A percentile compares a stretch with the other conserved stretches of the same genome.
These are phyloP conservation scores for Berberis vulgaris DNA, from an alignment of 164 flowering plant genomes.

Conservation along the genomic window DNA sequence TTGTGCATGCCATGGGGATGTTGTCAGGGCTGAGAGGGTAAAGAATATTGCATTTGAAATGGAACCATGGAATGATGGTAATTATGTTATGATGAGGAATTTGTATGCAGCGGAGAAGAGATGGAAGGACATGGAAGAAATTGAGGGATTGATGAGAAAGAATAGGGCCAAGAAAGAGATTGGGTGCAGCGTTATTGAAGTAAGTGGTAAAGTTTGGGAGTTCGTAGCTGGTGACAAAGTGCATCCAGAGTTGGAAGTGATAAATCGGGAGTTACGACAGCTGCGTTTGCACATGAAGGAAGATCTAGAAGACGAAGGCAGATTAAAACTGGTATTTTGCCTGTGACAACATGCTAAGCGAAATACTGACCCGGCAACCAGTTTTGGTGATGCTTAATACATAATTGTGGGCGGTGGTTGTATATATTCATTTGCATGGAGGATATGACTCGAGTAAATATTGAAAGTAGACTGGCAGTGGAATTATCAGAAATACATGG, in stretches of 20 bases:
- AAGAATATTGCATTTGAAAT: conserved; percentile 26
- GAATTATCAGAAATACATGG: too few relatives aligned
- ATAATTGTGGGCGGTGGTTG: too few relatives aligned
- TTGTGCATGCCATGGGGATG: conserved; percentile 41
- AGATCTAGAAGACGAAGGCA: neutral
- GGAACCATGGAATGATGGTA: conserved; percentile 51
- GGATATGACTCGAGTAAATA: too few relatives aligned
- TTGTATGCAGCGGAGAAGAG: conserved; percentile 56
- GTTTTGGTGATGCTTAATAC: too few relatives aligned
- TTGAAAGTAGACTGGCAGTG: too few relatives aligned
- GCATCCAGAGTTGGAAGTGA: conserved; percentile 32
- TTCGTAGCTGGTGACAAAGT: conserved; percentile 52
- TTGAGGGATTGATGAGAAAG: conserved; percentile 45
- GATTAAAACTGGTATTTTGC: neutral
- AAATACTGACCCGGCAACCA: too few relatives aligned
- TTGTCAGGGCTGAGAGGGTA: conserved; percentile 45
- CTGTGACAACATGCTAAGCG: too few relatives aligned
- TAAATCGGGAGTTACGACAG: conserved; percentile 26
- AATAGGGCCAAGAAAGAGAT: conserved; percentile 50
- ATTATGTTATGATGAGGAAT: conserved; percentile 61
- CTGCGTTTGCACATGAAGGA: conserved; percentile 41
- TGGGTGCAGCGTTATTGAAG: conserved; percentile 61
- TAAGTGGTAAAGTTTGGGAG: conserved; percentile 40
- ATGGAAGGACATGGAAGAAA: conserved; percentile 61
- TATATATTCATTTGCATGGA: too few relatives aligned